These are phyloP conservation scores for Lathyrus sativus DNA, from an alignment of 306 rosid genomes.

Conservation along the genomic window DNA sequence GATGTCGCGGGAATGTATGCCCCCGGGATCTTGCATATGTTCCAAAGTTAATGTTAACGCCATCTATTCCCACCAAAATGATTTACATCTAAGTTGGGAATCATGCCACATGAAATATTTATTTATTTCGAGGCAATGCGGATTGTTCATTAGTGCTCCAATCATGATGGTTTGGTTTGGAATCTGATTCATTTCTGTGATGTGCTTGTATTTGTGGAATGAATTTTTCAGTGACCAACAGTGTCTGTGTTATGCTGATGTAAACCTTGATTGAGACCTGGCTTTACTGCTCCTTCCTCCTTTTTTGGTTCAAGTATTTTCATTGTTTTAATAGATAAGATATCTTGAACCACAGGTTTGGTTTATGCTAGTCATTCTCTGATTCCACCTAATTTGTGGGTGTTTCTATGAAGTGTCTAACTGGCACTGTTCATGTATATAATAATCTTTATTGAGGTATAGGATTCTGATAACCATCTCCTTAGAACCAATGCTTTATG, in stretches of 20 bases:
- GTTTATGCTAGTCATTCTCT: conserved; percentile 23
- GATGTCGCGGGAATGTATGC: conserved; percentile 51
- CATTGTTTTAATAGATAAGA: background rate
- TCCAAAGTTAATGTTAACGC: conserved; percentile 50
- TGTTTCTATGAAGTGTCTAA: background rate
- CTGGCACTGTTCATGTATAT: conserved; percentile 5
- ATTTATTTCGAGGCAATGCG: conserved; percentile 49
- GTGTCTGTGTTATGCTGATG: conserved; percentile 60
- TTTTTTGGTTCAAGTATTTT: conserved; percentile 37
- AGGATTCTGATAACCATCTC: background rate
- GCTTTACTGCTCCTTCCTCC: conserved; percentile 44
- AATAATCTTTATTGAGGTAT: background rate
- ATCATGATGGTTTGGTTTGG: conserved; percentile 54
- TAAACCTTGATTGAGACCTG: conserved; percentile 62
- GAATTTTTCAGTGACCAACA: conserved; percentile 71
- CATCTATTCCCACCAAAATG: conserved; percentile 62
- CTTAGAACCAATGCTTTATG: conserved; percentile 4
- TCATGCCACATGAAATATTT: conserved; percentile 51
- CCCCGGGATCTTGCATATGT: conserved; percentile 60
- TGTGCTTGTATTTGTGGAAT: conserved; percentile 53
- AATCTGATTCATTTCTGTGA: conserved; percentile 57
- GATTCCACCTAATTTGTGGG: conserved; percentile 21
- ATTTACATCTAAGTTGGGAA: conserved; percentile 59
- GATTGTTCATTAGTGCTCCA: conserved; percentile 56
- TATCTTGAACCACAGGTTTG: conserved; percentile 27